Evolutionary conservation across 306 rosid species (phyloP), one percentile per base, ranked within the genome.

Genomic region (Neltuma alba): DNA sequence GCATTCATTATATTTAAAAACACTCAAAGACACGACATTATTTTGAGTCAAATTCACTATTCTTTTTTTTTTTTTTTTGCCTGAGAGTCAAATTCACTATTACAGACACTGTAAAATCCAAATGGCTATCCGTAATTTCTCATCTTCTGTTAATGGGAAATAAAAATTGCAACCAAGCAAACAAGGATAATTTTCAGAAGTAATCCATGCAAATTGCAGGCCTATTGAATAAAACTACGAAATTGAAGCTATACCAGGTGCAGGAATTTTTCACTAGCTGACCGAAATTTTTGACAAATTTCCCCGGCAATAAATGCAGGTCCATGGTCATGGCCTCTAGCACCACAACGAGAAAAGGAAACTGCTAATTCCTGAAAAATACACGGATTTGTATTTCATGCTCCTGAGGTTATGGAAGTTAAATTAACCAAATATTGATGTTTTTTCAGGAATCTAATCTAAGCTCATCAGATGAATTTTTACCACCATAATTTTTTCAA

Each of bases 401-500:
- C 58, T 72, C 79, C 27, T 20, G 44, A 37, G 82, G 68, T 52
- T 71, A 78, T 25, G 69, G 44, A 79, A 50, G 68, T 55, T 79
- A 81, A 72, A 60, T 64, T 30, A 79, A 69, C 78, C 47, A 71
- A 13, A 67, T 80, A 83, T 61, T 57, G 37, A 72, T 72, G 76
- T 77, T n/a, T 60, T 77, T 50, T 69, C 69, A 60, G 33, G 57
- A 76, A 77, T 63, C 33, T 57, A 77, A 72, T 54, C 62, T 28
- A 63, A 81, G 81, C 71, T 60, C 14, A 72, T 72, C 64, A 61
- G 72, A 34, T 65, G 69, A 74, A 55, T 74, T 71, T 89, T 91
- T 89, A 82, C 99, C 99, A 92, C 97, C 0, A 96, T 92, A 81
- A 95, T 88, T 88, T 92, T 92, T 34, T 91, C 95, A 80, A 92